Evolutionary conservation across 208 protist genomes (phyloP).

Genomic region (Leptomonas pyrrhocoris): DNA sequence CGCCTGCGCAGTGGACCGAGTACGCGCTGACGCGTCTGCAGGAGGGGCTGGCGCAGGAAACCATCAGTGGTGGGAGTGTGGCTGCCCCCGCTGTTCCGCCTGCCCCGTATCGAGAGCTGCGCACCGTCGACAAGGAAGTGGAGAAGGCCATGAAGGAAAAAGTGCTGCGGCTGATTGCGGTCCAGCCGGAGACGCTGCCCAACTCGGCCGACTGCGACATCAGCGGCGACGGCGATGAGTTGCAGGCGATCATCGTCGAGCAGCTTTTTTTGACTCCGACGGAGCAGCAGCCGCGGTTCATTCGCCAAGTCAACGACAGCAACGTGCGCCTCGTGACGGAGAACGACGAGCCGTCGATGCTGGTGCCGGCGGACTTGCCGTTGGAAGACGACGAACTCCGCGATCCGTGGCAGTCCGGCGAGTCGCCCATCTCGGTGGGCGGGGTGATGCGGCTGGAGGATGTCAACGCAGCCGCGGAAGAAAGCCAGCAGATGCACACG

Average conservation of each 20-base stretch:
- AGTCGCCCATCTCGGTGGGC: conserved; percentile 19
- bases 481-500: background rate
- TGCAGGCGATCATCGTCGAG: conserved; percentile 86
- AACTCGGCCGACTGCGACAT: conserved; percentile 83
- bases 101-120: conserved; percentile 38
- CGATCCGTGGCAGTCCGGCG: conserved; percentile 17
- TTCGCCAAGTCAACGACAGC: conserved; percentile 81
- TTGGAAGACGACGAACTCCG: conserved; percentile 20
- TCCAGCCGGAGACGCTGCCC: conserved; percentile 40
- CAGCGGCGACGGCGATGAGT: conserved; percentile 61
- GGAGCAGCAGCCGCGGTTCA: conserved; percentile 66
- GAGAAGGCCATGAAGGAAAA: conserved; percentile 70
- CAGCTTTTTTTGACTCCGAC: conserved; percentile 79
- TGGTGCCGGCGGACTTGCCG: conserved; percentile 10
- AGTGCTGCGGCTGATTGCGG: conserved; percentile 66
- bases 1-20: conserved; percentile 26
- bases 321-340: conserved; percentile 78
- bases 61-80: background rate
- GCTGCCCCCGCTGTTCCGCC: background rate
- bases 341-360: conserved; percentile 28
- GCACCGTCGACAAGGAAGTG: conserved; percentile 64
- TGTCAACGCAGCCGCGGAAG: conserved; percentile 7
- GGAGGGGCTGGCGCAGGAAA: conserved; percentile 18
- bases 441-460: conserved; percentile 32
- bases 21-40: conserved; percentile 33